These are phyloP conservation scores for Tetrastigma voinierianum DNA, from an alignment of 164 flowering plant species.

Conservation along the genomic window DNA sequence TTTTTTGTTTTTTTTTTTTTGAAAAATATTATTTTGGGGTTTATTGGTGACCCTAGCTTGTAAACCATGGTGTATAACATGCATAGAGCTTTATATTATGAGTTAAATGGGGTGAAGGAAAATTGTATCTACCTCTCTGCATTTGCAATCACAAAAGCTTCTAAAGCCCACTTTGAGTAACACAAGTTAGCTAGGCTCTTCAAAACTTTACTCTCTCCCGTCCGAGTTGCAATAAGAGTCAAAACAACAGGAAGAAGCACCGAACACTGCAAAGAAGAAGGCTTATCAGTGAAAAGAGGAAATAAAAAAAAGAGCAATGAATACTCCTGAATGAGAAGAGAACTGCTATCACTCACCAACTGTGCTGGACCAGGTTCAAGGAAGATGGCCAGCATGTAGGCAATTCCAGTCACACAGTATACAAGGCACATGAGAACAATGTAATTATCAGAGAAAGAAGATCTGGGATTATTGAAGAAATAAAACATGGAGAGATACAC, in stretches of 20 bases:
- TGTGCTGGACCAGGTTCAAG: conserved; percentile 86
- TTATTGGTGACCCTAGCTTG: too few relatives aligned
- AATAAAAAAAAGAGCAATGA: neutral
- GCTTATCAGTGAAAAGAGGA: conserved; percentile 2
- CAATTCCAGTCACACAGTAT: conserved; percentile 95
- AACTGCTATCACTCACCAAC: conserved; percentile 50
- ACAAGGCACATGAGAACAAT: conserved; percentile 75
- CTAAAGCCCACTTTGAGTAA: conserved; percentile 89
- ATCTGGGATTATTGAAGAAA: conserved; percentile 92
- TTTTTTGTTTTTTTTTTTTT: too few relatives aligned
- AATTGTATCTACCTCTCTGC: conserved; percentile 67
- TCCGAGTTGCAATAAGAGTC: conserved; percentile 76
- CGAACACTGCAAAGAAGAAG: conserved; percentile 71
- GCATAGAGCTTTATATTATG: neutral
- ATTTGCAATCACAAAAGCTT: conserved; percentile 88
- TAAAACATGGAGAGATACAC: conserved; percentile 96
- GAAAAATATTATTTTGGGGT: too few relatives aligned
- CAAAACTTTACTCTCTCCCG: conserved; percentile 25
- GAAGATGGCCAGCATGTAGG: conserved; percentile 77
- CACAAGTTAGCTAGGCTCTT: conserved; percentile 47
- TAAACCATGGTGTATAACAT: too few relatives aligned
- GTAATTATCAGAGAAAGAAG: conserved; percentile 77
- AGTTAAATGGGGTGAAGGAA: neutral
- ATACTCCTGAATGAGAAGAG: too few relatives aligned
- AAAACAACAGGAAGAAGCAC: conserved; percentile 94